These are phyloP conservation scores for Spizellomyces punctatus DNA, from an alignment of 192 early-diverging fungal genomes.

Conservation along the genomic window DNA sequence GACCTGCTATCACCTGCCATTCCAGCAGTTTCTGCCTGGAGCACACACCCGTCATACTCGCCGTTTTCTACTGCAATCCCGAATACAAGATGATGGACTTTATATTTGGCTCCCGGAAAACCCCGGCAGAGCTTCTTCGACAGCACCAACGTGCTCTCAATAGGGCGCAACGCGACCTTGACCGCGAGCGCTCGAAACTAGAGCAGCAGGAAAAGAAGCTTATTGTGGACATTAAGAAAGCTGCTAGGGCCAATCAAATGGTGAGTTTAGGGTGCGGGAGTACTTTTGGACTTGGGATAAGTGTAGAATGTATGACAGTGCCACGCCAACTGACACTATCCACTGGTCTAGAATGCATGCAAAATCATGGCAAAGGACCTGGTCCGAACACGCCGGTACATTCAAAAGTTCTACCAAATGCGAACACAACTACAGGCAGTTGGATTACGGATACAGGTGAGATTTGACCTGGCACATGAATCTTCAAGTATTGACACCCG, in stretches of 20 bases:
- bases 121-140: slow-evolving; percentile 90
- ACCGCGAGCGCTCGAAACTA: slow-evolving; percentile 84
- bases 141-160: slow-evolving; percentile 86
- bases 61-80: too few species aligned
- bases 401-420: slow-evolving; percentile 98
- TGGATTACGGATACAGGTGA: slow-evolving; percentile 82
- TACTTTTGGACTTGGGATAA: neutral
- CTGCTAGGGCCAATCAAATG: slow-evolving; percentile 90
- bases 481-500: neutral
- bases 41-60: too few species aligned
- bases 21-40: too few species aligned
- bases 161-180: slow-evolving; percentile 89
- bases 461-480: neutral
- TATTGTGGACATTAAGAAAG: slow-evolving; percentile 88
- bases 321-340: neutral
- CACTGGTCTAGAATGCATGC: slow-evolving; percentile 62
- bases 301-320: neutral
- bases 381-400: slow-evolving; percentile 88
- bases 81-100: slow-evolving; percentile 44
- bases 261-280: slow-evolving; percentile 42
- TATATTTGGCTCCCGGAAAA: slow-evolving; percentile 59
- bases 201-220: slow-evolving; percentile 96
- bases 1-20: too few species aligned
- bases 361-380: slow-evolving; percentile 99
- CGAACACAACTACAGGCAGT: slow-evolving; percentile 93